Evolutionary conservation across 805 yeast genomes (phyloP).

Genomic region (Saccharomyces jurei): DNA sequence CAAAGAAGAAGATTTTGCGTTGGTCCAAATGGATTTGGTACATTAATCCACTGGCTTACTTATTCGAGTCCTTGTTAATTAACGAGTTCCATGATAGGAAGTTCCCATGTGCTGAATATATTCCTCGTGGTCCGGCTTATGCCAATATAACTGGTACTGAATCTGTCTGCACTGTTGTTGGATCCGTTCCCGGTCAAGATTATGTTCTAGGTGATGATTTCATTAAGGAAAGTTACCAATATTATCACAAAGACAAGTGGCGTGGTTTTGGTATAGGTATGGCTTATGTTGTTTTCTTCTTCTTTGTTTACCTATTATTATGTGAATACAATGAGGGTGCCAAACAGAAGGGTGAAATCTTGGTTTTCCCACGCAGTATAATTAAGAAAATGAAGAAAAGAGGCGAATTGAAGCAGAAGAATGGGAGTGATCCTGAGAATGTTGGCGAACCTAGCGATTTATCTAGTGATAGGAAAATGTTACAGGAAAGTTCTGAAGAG

Average conservation of each 20-base stretch:
- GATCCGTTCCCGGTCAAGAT: constrained; percentile 40
- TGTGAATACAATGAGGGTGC: constrained; percentile 48
- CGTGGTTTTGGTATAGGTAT: constrained; percentile 51
- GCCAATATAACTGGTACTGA: constrained; percentile 19
- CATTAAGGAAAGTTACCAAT: constrained; percentile 34
- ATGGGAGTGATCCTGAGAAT: background rate
- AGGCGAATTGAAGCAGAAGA: constrained; percentile 6
- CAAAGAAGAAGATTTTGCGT: constrained; percentile 36
- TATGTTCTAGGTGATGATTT: constrained; percentile 43
- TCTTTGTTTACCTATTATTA: constrained; percentile 38
- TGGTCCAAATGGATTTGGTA: constrained; percentile 44
- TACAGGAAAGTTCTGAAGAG: constrained; percentile 3
- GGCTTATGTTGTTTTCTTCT: constrained; percentile 46
- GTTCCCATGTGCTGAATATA: constrained; percentile 31
- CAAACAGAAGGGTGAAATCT: constrained; percentile 54
- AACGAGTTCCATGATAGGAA: constrained; percentile 36
- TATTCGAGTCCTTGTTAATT: constrained; percentile 38
- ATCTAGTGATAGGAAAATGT: background rate
- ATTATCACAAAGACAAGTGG: constrained; percentile 43
- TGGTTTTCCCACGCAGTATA: constrained; percentile 44
- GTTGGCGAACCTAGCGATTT: background rate
- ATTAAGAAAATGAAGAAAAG: constrained; percentile 39
- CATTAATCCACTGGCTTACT: constrained; percentile 36
- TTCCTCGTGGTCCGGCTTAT: constrained; percentile 40
- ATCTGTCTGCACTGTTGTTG: constrained; percentile 42